Evolutionary conservation across 371 early-diverging fungal genomes (phyloP).

Genomic region (Actinomortierella ambigua): DNA sequence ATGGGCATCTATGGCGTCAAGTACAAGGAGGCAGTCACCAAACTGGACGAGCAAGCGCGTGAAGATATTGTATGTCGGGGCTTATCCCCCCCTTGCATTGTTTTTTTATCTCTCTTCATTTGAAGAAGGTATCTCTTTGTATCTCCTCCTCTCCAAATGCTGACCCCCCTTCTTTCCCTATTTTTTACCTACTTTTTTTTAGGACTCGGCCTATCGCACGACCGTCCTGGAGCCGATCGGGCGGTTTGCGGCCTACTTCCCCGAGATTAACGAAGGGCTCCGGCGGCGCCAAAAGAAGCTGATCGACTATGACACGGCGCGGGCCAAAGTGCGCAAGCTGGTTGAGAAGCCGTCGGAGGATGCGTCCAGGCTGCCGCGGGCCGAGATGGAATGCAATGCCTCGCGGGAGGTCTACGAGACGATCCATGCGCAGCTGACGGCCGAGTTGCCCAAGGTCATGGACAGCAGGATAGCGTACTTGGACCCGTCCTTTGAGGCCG

Average conservation of each 20-base stretch:
- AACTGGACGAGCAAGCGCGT: constrained; percentile 81
- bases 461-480: constrained; percentile 85
- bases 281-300: constrained; percentile 86
- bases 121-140: too few relatives aligned
- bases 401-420: constrained; percentile 82
- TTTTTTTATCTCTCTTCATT: constrained; percentile 25
- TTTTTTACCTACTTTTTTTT: constrained; percentile 7
- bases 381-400: constrained; percentile 76
- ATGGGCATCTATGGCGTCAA: constrained; percentile 60
- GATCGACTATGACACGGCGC: constrained; percentile 86
- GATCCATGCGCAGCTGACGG: constrained; percentile 78
- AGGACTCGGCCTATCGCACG: constrained; percentile 80
- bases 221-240: constrained; percentile 91
- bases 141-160: too few relatives aligned
- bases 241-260: constrained; percentile 85
- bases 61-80: constrained; percentile 63
- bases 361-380: constrained; percentile 66
- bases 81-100: not conserved
- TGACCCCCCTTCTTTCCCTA: too few relatives aligned
- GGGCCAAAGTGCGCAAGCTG: constrained; percentile 76
- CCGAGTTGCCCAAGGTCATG: constrained; percentile 90
- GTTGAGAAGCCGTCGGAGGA: constrained; percentile 84
- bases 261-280: constrained; percentile 91
- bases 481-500: constrained; percentile 93
- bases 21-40: constrained; percentile 78